Base-by-base conservation (phyloP, 768 basidiomycete species). In the Crassisporium funariophilum region DNA sequence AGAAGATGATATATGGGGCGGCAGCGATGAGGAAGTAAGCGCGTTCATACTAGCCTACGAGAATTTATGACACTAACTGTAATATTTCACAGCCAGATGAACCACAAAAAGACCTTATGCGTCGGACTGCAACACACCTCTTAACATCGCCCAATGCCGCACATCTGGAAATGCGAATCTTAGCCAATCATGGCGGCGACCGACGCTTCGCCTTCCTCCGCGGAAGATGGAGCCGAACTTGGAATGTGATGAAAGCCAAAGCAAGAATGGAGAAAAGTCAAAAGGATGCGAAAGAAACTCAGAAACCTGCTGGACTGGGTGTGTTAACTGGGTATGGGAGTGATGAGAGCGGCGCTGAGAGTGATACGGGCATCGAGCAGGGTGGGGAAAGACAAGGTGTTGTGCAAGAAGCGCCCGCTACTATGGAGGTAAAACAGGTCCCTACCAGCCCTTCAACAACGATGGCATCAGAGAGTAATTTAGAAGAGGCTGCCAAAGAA, bases 81-180 rank as follows among this genome's bases (percentile, higher is more conserved):
- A 31, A 34, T 42, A 46, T 50, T 8, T 47, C 21, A 2, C 41
- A 86, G 86, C 86, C 83, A 12, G 81, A 83, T 46, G 78, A 80
- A 12, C 17, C 67, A 0, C 82, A 86, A 55, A 72, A 62, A 39
- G 76, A 78, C 3, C 73, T 94, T 9, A 93, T 97, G 83, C 66
- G 70, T 9, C 79, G 84, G 42, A 95, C 92, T 0, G 88, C 88
- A 0, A 53, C 61, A 10, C 88, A 91, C 49, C 66, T 95, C 23
- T 59, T 76, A 19, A 66, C 80, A 5, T 87, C 91, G 1, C 81
- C 85, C 1, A 92, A 94, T 57, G 79, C 89, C 12, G 80, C 84
- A 0, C 83, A 92, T 52, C 75, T 95, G 17, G 91, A 94, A 63
- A 83, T 93, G 76, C 81, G 92, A 5, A 93, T 97, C 56, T 71